phyloP scores from a whole-genome alignment of 2,329 filamentous ascomycete species.

The Xylaria sp. region DNA sequence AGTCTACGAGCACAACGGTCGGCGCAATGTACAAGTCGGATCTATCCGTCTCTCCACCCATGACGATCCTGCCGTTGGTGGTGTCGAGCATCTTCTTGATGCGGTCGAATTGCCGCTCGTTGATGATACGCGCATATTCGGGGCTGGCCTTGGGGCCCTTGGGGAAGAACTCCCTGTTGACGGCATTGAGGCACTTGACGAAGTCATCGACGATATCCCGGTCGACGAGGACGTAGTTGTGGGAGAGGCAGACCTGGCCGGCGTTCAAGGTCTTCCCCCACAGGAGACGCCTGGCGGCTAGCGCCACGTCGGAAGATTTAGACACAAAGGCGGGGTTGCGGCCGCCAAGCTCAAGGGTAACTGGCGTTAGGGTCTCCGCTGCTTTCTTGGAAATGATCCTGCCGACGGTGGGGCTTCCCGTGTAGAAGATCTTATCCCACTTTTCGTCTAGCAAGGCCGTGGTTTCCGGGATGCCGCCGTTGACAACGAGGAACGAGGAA shows the following conservation, averaged over 20 bases:
- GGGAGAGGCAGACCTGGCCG: slow-evolving; percentile 88
- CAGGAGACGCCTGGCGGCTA: slow-evolving; percentile 81
- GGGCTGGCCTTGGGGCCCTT: slow-evolving; percentile 75
- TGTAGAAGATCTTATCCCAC: slow-evolving; percentile 99
- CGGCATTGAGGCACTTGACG: slow-evolving; percentile 71
- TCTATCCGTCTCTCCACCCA: slow-evolving; percentile 84
- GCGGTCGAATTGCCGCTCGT: slow-evolving; percentile 75
- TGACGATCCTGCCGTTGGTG: slow-evolving; percentile 78
- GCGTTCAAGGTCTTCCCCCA: slow-evolving; percentile 89
- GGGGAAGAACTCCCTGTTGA: slow-evolving; percentile 79
- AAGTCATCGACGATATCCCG: slow-evolving; percentile 71
- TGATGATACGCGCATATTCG: slow-evolving; percentile 81
- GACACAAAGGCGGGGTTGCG: slow-evolving; percentile 91
- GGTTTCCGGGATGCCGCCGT: slow-evolving; percentile 80
- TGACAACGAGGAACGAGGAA: slow-evolving; percentile 74
- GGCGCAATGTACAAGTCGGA: slow-evolving; percentile 83
- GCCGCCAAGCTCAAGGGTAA: slow-evolving; percentile 87
- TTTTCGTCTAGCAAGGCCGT: slow-evolving; percentile 82
- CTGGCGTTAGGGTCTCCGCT: slow-evolving; percentile 83
- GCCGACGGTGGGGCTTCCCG: slow-evolving; percentile 76
- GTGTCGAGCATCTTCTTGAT: slow-evolving; percentile 91
- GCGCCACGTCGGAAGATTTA: slow-evolving; percentile 74
- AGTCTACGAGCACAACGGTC: slow-evolving; percentile 84
- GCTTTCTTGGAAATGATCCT: slow-evolving; percentile 90
- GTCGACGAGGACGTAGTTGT: slow-evolving; percentile 91